Base-by-base conservation (phyloP, 2,329 filamentous ascomycete species). In the Nannizziopsis barbatae region DNA sequence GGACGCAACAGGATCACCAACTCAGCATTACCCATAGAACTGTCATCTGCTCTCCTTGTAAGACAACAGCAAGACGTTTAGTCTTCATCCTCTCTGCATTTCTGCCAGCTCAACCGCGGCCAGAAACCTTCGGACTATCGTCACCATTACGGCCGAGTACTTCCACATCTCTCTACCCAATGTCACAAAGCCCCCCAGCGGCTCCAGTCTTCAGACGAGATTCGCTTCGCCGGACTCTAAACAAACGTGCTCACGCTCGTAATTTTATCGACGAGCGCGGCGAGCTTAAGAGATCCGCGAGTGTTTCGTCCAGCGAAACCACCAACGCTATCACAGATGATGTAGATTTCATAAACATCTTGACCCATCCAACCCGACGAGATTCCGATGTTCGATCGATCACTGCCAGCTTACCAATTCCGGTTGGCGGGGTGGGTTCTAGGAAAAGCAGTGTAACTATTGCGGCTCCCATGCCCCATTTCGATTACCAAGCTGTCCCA, bases 11-110 rank as follows among this genome's bases (percentile, higher is more conserved):
- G 44, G 68, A 71, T 50, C 63, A 69, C 22, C 71, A 74, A 40
- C 62, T 71, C 27, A 66, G 67, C 17, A 69, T 78, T 37, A 58
- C 70, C 1, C 71, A 71, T 53, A 71, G 76, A 15, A 80, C 77
- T 5, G 69, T 80, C 40, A 72, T 80, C 38, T 67, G 79, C 22
- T 76, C 74, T 10, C 62, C 72, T 2, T 74, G 78, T 55, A 78
- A 79, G 58, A 79, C 78, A 71, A 75, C 73, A 47, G 75, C 77
- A 31, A 68, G 76, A 38, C 67, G 76, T 35, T 60, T 80, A 45
- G 72, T 80, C 14, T 80, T 79, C 54, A 61, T 80, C 11, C 68
- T 80, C 3, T 71, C 76, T 32, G 73, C 74, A 1, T 80, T 80
- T 50, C 59, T 80, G 35, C 76, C 77, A 9, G 64, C 72, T n/a